Evolutionary conservation across 2,329 filamentous ascomycete species (phyloP), one percentile per base, ranked within the genome.

Genomic region (Pestalotiopsis sp.): DNA sequence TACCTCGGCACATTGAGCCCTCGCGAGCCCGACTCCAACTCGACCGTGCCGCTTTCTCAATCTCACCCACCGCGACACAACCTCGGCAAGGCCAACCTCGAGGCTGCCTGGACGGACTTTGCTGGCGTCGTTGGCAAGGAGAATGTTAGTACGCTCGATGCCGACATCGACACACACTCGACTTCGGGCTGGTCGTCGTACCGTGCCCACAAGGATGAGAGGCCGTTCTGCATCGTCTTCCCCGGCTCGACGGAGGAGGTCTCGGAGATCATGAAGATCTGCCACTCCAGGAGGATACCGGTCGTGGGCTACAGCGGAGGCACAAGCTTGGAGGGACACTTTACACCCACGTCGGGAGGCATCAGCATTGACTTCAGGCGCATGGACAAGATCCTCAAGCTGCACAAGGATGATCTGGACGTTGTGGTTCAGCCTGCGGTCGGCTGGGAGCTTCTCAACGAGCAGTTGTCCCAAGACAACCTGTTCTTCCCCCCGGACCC

Each of bases 401-500:
- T 95, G 56, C 88, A 94, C 78, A 89, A 90, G 73, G 86, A 89
- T 4, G 89, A 91, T 72, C 78, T 91, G 71, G 89, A 91, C 74
- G 87, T 90, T 3, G 85, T 91, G 1, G 90, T 92, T 1, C 90
- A 92, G 73, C 89, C 90, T 3, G 92, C 92, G 0, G 86, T 96
- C 1, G 92, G 92, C 56, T 96, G 93, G 93, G 91, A 94, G 77
- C 77, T 85, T 1, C 82, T 97, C 24, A 96, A 96, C 76, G 89
- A 93, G 75, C 83, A 89, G 70, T 83, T 97, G 44, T 82, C 81
- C 5, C 83, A 88, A 40, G 85, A 92, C 59, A 90, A 89, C 38
- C 84, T 97, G 0, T 96, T 96, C 83, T 94, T 96, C 77, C 93
- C 93, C 4, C 92, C 92, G 0, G 93, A 97, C 75, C 93, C 93